Conservation (phyloP, 805 yeast genomes). For the Sungouiella blattae region DNA sequence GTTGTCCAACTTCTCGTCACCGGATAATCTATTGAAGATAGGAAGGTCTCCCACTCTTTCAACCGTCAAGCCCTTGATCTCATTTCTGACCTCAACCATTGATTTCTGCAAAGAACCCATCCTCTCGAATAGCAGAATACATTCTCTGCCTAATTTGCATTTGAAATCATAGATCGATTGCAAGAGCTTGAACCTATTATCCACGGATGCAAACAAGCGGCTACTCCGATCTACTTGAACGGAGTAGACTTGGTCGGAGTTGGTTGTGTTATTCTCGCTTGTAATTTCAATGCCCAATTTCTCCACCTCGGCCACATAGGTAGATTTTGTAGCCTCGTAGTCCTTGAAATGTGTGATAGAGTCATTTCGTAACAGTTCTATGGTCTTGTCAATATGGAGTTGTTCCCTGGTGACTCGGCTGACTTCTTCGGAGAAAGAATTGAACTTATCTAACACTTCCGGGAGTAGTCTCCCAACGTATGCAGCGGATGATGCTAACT, state of each 20-base stretch:
- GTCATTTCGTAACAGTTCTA: conserved; percentile 40
- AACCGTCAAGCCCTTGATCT: conserved; percentile 23
- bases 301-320: background rate
- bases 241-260: background rate
- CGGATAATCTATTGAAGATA: too few species aligned
- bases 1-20: conserved; percentile 1
- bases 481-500: conserved; percentile 28
- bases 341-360: conserved; percentile 27
- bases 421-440: conserved; percentile 30
- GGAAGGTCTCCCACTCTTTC: conserved; percentile 10
- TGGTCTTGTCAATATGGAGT: conserved; percentile 33
- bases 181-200: conserved; percentile 18
- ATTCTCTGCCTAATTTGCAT: conserved; percentile 17
- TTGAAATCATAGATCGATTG: conserved; percentile 31
- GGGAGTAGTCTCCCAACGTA: conserved; percentile 30
- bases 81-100: conserved; percentile 31
- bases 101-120: conserved; percentile 38
- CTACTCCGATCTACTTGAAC: background rate
- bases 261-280: background rate
- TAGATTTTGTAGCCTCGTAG: conserved; percentile 4
- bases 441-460: conserved; percentile 24
- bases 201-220: background rate
- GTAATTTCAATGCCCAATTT: background rate
- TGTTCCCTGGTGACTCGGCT: conserved; percentile 36
- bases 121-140: conserved; percentile 24